Evolutionary conservation across 1,139 yeast species (phyloP).

Genomic region (Magnusiomyces tetraspermus): DNA sequence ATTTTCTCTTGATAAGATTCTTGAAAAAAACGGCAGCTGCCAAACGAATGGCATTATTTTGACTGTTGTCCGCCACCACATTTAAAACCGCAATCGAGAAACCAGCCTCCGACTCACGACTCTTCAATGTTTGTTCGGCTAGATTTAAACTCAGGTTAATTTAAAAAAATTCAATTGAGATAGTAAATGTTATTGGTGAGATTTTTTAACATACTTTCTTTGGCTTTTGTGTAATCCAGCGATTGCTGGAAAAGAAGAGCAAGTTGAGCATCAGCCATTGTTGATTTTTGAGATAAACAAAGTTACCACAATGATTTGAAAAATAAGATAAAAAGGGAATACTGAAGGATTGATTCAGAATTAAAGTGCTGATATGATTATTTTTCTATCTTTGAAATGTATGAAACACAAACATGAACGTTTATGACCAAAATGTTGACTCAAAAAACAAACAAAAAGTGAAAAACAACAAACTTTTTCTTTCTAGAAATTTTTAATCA

Average conservation of each 20-base stretch:
- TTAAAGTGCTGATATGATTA: too few relatives aligned
- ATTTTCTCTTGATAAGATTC: constrained; percentile 70
- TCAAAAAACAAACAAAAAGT: too few relatives aligned
- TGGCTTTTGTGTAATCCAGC: constrained; percentile 16
- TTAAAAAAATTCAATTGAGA: neutral
- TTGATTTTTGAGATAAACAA: neutral
- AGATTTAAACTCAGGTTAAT: neutral
- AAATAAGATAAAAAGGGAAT: too few relatives aligned
- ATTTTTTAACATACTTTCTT: constrained; percentile 14
- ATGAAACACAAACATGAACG: too few relatives aligned
- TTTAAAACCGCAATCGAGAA: constrained; percentile 69
- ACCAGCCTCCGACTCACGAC: constrained; percentile 57
- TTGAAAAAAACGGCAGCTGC: constrained; percentile 91
- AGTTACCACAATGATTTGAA: too few relatives aligned
- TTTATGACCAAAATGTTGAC: too few relatives aligned
- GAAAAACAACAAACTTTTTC: too few relatives aligned
- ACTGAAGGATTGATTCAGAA: too few relatives aligned
- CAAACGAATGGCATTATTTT: constrained; percentile 52
- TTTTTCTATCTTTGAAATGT: too few relatives aligned
- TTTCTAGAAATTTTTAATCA: too few relatives aligned
- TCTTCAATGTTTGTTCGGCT: constrained; percentile 40
- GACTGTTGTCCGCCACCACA: constrained; percentile 56
- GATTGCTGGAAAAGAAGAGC: constrained; percentile 15
- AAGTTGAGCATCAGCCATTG: constrained; percentile 4
- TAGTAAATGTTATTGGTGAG: too few relatives aligned